Percentiles rank a stretch among this genome's conserved stretches.
phyloP scores from a whole-genome alignment of 768 basidiomycete species.

The Sporobolomyces pararoseus region DNA sequence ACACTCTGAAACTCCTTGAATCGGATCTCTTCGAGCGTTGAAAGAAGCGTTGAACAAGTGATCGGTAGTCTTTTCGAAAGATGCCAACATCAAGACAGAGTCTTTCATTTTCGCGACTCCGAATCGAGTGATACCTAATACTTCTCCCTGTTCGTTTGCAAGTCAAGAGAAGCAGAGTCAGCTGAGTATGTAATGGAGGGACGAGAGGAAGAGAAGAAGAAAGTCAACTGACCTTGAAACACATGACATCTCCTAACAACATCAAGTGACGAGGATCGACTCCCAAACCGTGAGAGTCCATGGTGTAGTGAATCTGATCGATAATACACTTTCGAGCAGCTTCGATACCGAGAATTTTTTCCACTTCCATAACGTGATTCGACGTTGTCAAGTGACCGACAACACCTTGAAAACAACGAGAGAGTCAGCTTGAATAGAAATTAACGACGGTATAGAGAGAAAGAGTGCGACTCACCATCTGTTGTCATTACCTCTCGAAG shows the following conservation, averaged over 20 bases:
- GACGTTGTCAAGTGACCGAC: constrained; percentile 86
- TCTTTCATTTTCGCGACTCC: constrained; percentile 99
- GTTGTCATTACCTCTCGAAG: constrained; percentile 95
- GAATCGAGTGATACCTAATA: constrained; percentile 95
- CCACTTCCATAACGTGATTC: constrained; percentile 95
- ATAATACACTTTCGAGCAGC: constrained; percentile 90
- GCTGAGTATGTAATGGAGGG: not conserved
- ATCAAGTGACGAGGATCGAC: constrained; percentile 98
- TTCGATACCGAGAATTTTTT: constrained; percentile 94
- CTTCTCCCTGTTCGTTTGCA: constrained; percentile 68
- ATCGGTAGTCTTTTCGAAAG: constrained; percentile 99
- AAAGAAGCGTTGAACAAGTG: constrained; percentile 97
- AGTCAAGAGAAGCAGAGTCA: not conserved
- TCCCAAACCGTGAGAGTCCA: constrained; percentile 95
- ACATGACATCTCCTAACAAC: constrained; percentile 97
- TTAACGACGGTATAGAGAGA: not conserved
- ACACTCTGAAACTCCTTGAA: constrained; percentile 96
- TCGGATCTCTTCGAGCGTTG: constrained; percentile 88
- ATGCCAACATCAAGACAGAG: constrained; percentile 90
- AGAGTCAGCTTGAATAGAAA: not conserved
- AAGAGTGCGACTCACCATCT: constrained; percentile 60
- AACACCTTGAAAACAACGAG: constrained; percentile 61
- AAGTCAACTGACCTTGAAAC: constrained; percentile 71
- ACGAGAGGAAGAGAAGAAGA: constrained; percentile 7
- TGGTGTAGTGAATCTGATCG: constrained; percentile 94